Evolutionary conservation across 2,329 filamentous ascomycete species (phyloP), one percentile per base, ranked within the genome.

Genomic region (Penicillium palitans): DNA sequence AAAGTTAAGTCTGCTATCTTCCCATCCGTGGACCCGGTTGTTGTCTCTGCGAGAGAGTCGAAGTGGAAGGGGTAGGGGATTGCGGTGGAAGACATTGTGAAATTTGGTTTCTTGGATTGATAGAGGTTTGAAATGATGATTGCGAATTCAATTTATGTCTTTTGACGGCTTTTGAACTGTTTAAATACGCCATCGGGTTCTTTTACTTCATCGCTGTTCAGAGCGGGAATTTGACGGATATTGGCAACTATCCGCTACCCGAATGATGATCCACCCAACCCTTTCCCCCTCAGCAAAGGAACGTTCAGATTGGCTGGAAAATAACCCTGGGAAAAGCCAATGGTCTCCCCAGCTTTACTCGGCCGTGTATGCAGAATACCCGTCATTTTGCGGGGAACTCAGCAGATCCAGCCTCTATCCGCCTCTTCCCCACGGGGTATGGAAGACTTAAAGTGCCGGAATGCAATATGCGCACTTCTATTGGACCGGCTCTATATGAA

Each of bases 11-110:
- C 42, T 19, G 49, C 42, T n/a, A 9, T 58, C n/a, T 40, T 41
- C 41, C 61, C 61, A 35, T 63, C 48, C 15, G 52, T 25, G 15
- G 58, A 53, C 10, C 57, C 62, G 13, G 21, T 17, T 19, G 49
- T 21, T 15, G 37, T 21, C 2, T 29, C 29, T 15, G 46, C 17
- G n/a, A 51, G 19, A 6, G 45, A 29, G 8, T 63, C 52, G 49
- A 66, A 66, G 13, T 60, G 52, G 58, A 66, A 65, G 1, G 64
- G 64, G 40, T 63, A 65, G 19, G 64, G 56, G 25, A 61, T 49
- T 17, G 50, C 53, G 50, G 44, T 64, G 17, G 51, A 12, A 17
- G 58, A 59, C 62, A 63, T 63, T 12, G 46, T 50, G 44, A 44
- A 25, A 9, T n/a, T 37, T 51, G 40, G 19, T 21, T 21, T 19